These are phyloP conservation scores for Nigrograna mackinnonii DNA, from an alignment of 2,329 filamentous ascomycete genomes.

Conservation along the genomic window DNA sequence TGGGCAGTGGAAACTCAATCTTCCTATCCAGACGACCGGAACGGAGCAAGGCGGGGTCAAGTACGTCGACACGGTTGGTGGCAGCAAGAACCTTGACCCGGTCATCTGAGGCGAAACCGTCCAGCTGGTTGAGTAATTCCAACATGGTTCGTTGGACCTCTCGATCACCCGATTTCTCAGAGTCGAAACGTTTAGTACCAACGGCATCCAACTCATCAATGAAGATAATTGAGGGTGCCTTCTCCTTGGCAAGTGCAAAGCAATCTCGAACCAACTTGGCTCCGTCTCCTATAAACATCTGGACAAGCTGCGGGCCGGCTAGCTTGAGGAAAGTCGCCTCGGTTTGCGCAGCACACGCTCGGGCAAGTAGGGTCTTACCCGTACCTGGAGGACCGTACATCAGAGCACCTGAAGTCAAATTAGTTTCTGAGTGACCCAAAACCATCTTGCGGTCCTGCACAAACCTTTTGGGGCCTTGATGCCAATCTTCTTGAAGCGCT, in stretches of 20 bases:
- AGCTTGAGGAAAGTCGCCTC: constrained; percentile 99
- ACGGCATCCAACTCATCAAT: constrained; percentile 98
- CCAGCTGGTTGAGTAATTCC: constrained; percentile 96
- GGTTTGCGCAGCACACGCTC: constrained; percentile 96
- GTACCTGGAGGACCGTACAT: constrained; percentile 97
- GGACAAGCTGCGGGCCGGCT: constrained; percentile 93
- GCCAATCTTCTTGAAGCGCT: constrained; percentile 98
- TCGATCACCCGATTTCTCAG: constrained; percentile 94
- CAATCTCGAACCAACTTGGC: constrained; percentile 97
- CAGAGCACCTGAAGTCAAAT: constrained; percentile 71
- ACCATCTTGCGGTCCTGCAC: constrained; percentile 17
- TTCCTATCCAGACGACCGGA: constrained; percentile 93
- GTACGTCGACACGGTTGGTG: constrained; percentile 91
- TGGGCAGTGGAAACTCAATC: constrained; percentile 97
- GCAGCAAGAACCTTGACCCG: constrained; percentile 95
- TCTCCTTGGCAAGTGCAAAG: constrained; percentile 97
- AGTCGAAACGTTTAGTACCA: constrained; percentile 99
- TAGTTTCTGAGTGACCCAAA: too few species aligned
- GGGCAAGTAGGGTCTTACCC: constrained; percentile 87
- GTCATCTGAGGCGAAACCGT: constrained; percentile 96
- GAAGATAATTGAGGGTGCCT: constrained; percentile 98
- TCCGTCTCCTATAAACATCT: constrained; percentile 99
- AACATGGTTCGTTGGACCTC: constrained; percentile 99
- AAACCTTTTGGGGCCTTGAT: constrained; percentile 99
- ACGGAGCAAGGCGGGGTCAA: constrained; percentile 88